A percentile compares a stretch with the other conserved stretches of the same genome.
phyloP scores from a whole-genome alignment of 129 eudicot genomes.

The Mikania micrantha region DNA sequence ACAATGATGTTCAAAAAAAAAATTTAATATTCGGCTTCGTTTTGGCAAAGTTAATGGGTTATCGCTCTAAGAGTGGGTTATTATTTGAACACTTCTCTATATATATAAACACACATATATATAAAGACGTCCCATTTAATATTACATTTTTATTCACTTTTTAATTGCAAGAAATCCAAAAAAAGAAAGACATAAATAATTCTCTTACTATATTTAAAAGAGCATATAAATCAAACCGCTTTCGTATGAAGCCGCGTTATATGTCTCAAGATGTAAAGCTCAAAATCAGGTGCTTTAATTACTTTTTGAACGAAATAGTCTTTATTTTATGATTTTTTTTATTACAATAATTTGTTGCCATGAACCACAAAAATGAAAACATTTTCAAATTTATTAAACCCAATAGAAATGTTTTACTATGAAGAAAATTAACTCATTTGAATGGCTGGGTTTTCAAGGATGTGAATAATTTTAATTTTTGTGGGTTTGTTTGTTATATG shows the following conservation, averaged over 20 bases:
- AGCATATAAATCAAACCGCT: not conserved
- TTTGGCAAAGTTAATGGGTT: too few relatives aligned
- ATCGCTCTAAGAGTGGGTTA: too few relatives aligned
- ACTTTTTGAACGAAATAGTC: not conserved
- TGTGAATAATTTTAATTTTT: too few relatives aligned
- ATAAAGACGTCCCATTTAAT: not conserved
- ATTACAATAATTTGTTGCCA: not conserved
- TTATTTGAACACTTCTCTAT: too few relatives aligned
- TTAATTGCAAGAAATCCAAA: not conserved
- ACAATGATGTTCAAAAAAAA: too few relatives aligned
- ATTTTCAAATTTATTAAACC: not conserved
- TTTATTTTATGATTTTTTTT: not conserved
- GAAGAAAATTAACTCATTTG: too few relatives aligned
- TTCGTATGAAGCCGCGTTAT: not conserved
- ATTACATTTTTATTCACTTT: not conserved
- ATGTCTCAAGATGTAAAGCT: not conserved
- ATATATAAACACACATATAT: too few relatives aligned
- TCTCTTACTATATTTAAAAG: not conserved
- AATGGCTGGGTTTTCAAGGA: too few relatives aligned
- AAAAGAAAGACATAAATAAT: too few relatives aligned
- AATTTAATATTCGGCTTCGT: too few relatives aligned
- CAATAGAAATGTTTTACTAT: too few relatives aligned
- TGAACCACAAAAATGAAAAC: not conserved
- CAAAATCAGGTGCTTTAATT: not conserved
- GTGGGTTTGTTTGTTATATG: too few relatives aligned